A percentile compares a stretch with the other conserved stretches of the same genome.
These are phyloP conservation scores for Pelargonium citronellum DNA, from an alignment of 441 rosid species.

Conservation along the genomic window DNA sequence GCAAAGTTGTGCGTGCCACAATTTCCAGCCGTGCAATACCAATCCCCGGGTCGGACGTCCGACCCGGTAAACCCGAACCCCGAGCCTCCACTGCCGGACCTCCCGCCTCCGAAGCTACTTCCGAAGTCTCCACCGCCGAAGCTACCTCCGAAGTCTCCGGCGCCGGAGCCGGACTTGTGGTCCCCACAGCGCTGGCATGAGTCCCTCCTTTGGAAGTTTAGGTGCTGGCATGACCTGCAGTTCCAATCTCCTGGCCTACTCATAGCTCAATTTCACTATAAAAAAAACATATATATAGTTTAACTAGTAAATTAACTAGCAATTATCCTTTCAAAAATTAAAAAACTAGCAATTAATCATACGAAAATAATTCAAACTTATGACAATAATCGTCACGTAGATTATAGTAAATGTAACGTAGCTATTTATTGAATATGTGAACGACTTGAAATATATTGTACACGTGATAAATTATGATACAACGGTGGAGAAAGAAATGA, in stretches of 20 bases:
- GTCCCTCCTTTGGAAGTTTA: constrained; percentile 83
- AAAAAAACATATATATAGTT: background rate
- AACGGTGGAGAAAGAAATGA: background rate
- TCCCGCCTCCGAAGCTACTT: no score
- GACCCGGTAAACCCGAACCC: constrained; percentile 63
- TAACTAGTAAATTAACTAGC: no score
- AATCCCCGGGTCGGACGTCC: constrained; percentile 86
- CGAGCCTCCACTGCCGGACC: constrained; percentile 37
- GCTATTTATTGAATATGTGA: no score
- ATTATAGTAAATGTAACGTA: no score
- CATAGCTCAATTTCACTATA: constrained; percentile 32
- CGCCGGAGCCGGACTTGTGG: constrained; percentile 25
- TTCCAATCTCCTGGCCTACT: constrained; percentile 94
- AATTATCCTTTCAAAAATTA: no score
- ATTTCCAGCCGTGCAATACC: constrained; percentile 66
- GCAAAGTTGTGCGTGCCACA: constrained; percentile 93
- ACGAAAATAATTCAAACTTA: no score
- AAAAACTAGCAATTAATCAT: no score
- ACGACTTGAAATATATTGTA: no score
- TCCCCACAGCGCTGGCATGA: constrained; percentile 81
- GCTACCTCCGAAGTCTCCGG: constrained; percentile 19
- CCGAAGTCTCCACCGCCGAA: constrained; percentile 30
- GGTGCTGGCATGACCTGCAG: constrained; percentile 75
- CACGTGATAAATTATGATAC: no score
- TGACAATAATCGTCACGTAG: no score